phyloP scores from a whole-genome alignment of 495 filamentous ascomycete genomes.

The Clavariopsis aquatica region DNA sequence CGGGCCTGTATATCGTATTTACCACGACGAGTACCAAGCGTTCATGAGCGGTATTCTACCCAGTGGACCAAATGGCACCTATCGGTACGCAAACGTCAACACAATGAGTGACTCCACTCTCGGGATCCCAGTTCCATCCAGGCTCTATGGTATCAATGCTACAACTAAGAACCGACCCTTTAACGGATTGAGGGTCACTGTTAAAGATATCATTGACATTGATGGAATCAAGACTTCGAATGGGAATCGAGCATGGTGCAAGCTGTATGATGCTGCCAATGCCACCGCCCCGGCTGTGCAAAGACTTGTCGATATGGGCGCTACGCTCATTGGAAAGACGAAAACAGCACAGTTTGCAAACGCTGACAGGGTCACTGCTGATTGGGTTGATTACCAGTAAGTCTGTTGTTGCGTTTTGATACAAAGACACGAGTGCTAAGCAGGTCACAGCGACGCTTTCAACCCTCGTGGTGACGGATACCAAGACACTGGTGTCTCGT shows the following conservation, averaged over 20 bases:
- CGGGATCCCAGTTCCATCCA: conserved; percentile 59
- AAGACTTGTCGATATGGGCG: conserved; percentile 60
- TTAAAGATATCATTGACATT: conserved; percentile 66
- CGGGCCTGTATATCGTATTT: too few species aligned
- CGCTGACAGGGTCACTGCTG: conserved; percentile 54
- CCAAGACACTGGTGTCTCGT: conserved; percentile 42
- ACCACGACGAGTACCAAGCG: too few species aligned
- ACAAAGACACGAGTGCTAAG: too few species aligned
- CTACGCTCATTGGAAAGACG: conserved; percentile 60
- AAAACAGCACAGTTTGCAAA: conserved; percentile 63
- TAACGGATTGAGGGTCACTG: conserved; percentile 52
- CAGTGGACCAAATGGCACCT: too few species aligned
- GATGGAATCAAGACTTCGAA: conserved; percentile 56
- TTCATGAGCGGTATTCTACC: too few species aligned
- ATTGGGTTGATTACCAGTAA: conserved; percentile 58
- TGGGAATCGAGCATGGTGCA: conserved; percentile 59
- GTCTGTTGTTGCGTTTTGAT: too few species aligned
- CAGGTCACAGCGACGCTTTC: conserved; percentile 41
- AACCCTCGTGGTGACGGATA: conserved; percentile 46
- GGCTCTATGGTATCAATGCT: conserved; percentile 51
- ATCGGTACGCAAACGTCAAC: too few species aligned
- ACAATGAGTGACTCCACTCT: too few species aligned
- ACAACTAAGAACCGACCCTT: conserved; percentile 43
- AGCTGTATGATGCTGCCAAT: conserved; percentile 52
- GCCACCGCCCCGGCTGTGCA: conserved; percentile 54